A percentile compares a stretch with the other conserved stretches of the same genome.
These are phyloP conservation scores for Leccinum solheimii DNA, from an alignment of 1,284 basidiomycete species.

Conservation along the genomic window DNA sequence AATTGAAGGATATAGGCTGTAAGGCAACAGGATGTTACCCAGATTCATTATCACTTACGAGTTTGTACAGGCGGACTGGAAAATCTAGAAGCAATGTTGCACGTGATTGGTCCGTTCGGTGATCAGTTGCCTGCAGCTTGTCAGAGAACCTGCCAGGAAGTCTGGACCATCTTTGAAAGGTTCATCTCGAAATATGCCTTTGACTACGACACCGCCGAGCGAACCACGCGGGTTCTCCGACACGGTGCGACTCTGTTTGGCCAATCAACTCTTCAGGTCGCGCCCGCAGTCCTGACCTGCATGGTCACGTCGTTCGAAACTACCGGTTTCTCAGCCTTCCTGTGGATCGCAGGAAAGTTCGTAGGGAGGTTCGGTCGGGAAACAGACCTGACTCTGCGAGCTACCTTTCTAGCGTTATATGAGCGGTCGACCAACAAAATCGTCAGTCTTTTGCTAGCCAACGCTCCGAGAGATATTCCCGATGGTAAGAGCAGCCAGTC, in stretches of 20 bases:
- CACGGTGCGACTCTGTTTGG: conserved; percentile 85
- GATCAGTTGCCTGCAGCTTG: conserved; percentile 82
- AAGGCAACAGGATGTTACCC: conserved; percentile 32
- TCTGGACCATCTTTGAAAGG: conserved; percentile 82
- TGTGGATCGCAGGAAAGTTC: conserved; percentile 93
- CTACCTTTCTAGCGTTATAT: conserved; percentile 64
- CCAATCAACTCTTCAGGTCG: conserved; percentile 61
- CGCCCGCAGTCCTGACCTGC: conserved; percentile 71
- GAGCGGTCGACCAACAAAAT: conserved; percentile 75
- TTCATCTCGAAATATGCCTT: conserved; percentile 83
- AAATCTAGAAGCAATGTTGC: conserved; percentile 86
- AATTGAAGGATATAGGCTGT: conserved; percentile 66
- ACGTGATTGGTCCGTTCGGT: conserved; percentile 77
- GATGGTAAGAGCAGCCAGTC: conserved; percentile 60
- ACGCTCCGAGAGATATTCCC: conserved; percentile 70
- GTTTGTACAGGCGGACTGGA: conserved; percentile 70
- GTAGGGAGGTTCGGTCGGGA: conserved; percentile 73
- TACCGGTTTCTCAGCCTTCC: conserved; percentile 84
- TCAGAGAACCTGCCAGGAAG: conserved; percentile 74
- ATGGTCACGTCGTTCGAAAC: conserved; percentile 80
- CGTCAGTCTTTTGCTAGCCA: conserved; percentile 64
- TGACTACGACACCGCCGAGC: conserved; percentile 80
- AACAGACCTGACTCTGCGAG: conserved; percentile 51
- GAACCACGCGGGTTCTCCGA: conserved; percentile 84
- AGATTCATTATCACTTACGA: neutral